These are phyloP conservation scores for Stevia rebaudiana DNA, from an alignment of 140 eudicot genomes.

Conservation along the genomic window DNA sequence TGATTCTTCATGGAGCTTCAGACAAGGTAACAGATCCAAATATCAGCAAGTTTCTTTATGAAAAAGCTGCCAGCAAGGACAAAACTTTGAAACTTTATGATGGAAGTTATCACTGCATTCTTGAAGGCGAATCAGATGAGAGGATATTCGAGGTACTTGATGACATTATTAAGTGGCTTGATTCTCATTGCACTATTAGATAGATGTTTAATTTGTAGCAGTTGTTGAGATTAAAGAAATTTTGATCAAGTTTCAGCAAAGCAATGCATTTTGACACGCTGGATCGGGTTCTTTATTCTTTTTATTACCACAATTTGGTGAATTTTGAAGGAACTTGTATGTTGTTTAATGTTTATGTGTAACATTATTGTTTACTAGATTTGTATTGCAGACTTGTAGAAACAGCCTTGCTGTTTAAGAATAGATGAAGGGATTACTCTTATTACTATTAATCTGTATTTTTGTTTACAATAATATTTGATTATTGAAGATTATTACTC, in stretches of 20 bases:
- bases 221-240: constrained; percentile 9
- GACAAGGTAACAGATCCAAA: constrained; percentile 80
- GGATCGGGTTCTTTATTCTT: constrained; percentile 34
- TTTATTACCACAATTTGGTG: constrained; percentile 22
- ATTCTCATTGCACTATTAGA: constrained; percentile 38
- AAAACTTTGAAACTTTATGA: constrained; percentile 80
- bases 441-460: too few species aligned
- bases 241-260: constrained; percentile 22
- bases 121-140: constrained; percentile 94
- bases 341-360: constrained; percentile 4
- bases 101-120: constrained; percentile 71
- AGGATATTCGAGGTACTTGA: constrained; percentile 55
- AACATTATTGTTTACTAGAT: neutral
- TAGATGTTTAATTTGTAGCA: constrained; percentile 13
- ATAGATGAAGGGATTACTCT: neutral
- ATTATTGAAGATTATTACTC: too few species aligned
- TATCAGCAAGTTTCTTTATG: constrained; percentile 73
- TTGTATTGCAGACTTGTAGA: neutral
- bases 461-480: too few species aligned
- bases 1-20: constrained; percentile 80
- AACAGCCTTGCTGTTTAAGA: neutral
- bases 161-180: constrained; percentile 79
- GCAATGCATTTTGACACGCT: constrained; percentile 14
- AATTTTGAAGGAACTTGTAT: constrained; percentile 6
- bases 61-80: constrained; percentile 73